A percentile compares a stretch with the other conserved stretches of the same genome.
Conservation (phyloP, 2,329 filamentous ascomycete genomes). For the Thielaviopsis ethacetica region DNA sequence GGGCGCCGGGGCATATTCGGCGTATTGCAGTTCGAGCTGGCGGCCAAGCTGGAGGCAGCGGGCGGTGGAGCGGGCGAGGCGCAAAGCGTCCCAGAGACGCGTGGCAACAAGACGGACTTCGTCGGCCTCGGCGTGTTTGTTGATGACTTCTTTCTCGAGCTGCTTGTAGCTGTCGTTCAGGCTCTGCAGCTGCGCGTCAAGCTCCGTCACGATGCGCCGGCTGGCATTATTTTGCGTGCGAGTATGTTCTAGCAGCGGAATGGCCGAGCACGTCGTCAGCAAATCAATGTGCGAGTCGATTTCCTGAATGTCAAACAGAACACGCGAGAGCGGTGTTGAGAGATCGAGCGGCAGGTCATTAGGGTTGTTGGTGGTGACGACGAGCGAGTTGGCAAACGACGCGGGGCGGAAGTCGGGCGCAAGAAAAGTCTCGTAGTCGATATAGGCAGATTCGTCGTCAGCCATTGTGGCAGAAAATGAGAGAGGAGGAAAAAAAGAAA, state of each 20-base stretch:
- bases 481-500: neutral
- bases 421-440: conserved; percentile 89
- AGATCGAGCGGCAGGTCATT: conserved; percentile 83
- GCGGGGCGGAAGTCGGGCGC: conserved; percentile 66
- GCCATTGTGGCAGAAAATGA: conserved; percentile 1
- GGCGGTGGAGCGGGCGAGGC: conserved; percentile 58
- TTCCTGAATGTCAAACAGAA: conserved; percentile 93
- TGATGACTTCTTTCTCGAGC: conserved; percentile 70
- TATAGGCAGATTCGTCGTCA: conserved; percentile 60
- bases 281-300: conserved; percentile 90
- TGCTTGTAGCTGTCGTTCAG: conserved; percentile 75
- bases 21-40: conserved; percentile 73
- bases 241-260: conserved; percentile 68
- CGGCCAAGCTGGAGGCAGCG: conserved; percentile 67
- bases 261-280: conserved; percentile 68
- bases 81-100: conserved; percentile 64
- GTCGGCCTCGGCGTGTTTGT: conserved; percentile 73
- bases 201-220: conserved; percentile 52
- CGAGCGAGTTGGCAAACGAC: conserved; percentile 73
- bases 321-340: conserved; percentile 79
- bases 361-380: conserved; percentile 80
- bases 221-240: conserved; percentile 57
- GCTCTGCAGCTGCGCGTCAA: conserved; percentile 64
- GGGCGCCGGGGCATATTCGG: conserved; percentile 40
- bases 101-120: conserved; percentile 64